Evolutionary conservation across 768 basidiomycete species (phyloP).

Genomic region (Gloeostereum incarnatum): DNA sequence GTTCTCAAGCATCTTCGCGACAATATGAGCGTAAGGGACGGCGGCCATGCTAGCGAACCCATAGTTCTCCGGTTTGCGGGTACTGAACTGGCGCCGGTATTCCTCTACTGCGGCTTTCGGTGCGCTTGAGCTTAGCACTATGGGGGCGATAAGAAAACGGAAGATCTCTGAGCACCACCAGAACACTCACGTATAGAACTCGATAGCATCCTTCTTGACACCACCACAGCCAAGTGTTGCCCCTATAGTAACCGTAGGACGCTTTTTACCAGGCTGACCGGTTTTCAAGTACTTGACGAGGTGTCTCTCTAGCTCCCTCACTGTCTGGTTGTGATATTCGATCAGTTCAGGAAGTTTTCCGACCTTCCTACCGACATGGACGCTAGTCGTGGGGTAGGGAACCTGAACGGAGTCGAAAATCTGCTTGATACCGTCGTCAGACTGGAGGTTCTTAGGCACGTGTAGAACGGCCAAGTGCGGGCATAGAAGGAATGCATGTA

Average conservation of each 20-base stretch:
- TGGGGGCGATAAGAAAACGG: conserved; percentile 6
- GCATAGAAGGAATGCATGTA: conserved; percentile 90
- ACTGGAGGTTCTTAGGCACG: conserved; percentile 74
- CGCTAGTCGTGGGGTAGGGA: conserved; percentile 87
- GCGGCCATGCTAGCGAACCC: conserved; percentile 90
- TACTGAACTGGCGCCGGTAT: conserved; percentile 63
- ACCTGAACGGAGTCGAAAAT: conserved; percentile 70
- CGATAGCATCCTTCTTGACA: conserved; percentile 82
- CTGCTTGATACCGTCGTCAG: conserved; percentile 72
- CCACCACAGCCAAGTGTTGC: conserved; percentile 81
- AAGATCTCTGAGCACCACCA: neutral
- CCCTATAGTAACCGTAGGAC: conserved; percentile 76
- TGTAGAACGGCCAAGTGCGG: conserved; percentile 76
- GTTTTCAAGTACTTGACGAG: conserved; percentile 87
- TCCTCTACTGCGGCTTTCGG: conserved; percentile 69
- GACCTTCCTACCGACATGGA: conserved; percentile 82
- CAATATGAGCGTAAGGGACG: conserved; percentile 81
- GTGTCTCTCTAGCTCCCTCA: conserved; percentile 83
- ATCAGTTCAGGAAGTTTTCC: conserved; percentile 87
- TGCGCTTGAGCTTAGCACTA: conserved; percentile 48
- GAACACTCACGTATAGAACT: conserved; percentile 72
- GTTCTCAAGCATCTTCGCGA: conserved; percentile 56
- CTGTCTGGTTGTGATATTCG: conserved; percentile 88
- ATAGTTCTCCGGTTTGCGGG: conserved; percentile 77
- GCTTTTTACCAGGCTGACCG: conserved; percentile 66